These are phyloP conservation scores for Hypoxylon sp. DNA, from an alignment of 2,329 filamentous ascomycete species.

Conservation along the genomic window DNA sequence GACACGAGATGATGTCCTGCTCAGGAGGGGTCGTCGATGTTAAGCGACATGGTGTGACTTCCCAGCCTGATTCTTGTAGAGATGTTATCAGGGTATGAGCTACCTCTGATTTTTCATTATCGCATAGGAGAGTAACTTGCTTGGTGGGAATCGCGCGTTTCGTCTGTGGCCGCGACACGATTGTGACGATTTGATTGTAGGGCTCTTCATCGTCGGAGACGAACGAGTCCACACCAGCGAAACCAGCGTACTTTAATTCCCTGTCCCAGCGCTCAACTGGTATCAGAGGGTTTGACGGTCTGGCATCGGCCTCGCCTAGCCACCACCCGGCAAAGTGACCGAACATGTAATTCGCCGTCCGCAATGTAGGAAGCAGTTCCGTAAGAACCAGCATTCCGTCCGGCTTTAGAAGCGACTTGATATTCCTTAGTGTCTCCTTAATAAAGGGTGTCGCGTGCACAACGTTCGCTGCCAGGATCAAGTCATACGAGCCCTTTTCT, in stretches of 20 bases:
- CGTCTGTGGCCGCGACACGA: conserved; percentile 34
- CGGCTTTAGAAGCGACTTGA: conserved; percentile 51
- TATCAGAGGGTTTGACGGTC: conserved; percentile 52
- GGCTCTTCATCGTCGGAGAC: conserved; percentile 43
- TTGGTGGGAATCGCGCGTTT: conserved; percentile 5
- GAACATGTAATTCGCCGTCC: conserved; percentile 53
- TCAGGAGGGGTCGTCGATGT: conserved; percentile 35
- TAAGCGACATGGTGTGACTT: conserved; percentile 39
- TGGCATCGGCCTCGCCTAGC: conserved; percentile 53
- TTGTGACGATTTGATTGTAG: conserved; percentile 46
- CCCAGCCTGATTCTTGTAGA: conserved; percentile 42
- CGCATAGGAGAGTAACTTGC: conserved; percentile 36
- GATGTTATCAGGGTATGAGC: conserved; percentile 15
- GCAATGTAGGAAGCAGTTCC: conserved; percentile 49
- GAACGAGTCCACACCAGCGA: conserved; percentile 48
- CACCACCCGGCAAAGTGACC: conserved; percentile 58
- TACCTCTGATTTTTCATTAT: conserved; percentile 27
- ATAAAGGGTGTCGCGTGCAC: conserved; percentile 51
- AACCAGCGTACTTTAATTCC: conserved; percentile 50
- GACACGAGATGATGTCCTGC: conserved; percentile 50
- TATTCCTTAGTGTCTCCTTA: conserved; percentile 45
- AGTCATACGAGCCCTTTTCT: conserved; percentile 45
- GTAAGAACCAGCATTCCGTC: conserved; percentile 54
- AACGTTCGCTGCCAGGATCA: conserved; percentile 49
- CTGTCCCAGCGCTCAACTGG: conserved; percentile 50